Base-by-base conservation (phyloP, 371 early-diverging fungal genomes). In the Zopfochytrium polystomum region DNA sequence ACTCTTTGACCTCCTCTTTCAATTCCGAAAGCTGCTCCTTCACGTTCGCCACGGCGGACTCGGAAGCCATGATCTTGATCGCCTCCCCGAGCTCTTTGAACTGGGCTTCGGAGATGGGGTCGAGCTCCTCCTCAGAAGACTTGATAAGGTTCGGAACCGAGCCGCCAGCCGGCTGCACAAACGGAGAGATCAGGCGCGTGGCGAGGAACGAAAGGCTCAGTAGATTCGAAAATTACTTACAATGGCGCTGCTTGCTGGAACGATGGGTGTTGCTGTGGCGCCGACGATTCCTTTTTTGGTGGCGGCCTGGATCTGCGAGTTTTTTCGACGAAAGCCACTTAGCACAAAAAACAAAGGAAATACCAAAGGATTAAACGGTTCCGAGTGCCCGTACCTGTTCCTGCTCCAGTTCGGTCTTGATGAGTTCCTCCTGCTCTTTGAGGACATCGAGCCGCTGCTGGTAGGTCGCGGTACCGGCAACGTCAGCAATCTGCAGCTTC, bases 351-450 rank as follows among this genome's bases (percentile, higher is more conserved):
- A 20, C 6, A 20, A 20, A 2, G 15, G 11, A 23, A 48, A 49
- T 27, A 20, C 45, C 11, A 20, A 25, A 48, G 11, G 11, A 48
- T 44, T 23, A 18, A 38, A 11, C n/a, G 11, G 38, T 38, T 38
- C n/a, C n/a, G n/a, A 31, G 13, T 57, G 30, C 9, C 31, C 58
- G n/a, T 48, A 71, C 73, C 33, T 59, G 65, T 46, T 76, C 77
- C 53, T 80, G 80, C 58, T 71, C 74, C 31, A 76, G 78, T 73
- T 96, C 96, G 62, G 93, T 92, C 60, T 87, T 90, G 61, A 95
- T 95, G 60, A 95, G 77, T 68, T 95, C 94, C 71, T 95, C 93
- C 74, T 95, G 95, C 70, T 95, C 90, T 64, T 93, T 87, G 58
- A 96, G 72, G 13, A 95, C 93, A 61, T 93, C 91, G 44, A 96